Evolutionary conservation across 2,329 filamentous ascomycete genomes (phyloP).

Genomic region (Penicillium crustosum): DNA sequence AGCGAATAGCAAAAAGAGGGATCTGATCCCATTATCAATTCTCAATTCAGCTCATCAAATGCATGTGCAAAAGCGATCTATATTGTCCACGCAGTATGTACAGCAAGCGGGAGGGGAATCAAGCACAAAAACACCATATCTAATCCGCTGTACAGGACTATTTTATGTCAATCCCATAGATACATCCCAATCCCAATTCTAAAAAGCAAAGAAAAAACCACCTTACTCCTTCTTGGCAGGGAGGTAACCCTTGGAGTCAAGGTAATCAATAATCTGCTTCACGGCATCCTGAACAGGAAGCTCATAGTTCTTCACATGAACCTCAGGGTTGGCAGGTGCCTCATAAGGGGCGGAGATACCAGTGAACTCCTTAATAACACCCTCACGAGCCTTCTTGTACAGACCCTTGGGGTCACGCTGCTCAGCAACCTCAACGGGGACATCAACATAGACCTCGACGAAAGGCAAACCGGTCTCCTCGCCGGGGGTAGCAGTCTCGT

Average conservation of each 20-base stretch:
- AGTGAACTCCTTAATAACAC: slow-evolving; percentile 96
- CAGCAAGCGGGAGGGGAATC: slow-evolving; percentile 16
- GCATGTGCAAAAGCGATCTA: slow-evolving; percentile 17
- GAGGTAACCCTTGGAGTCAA: slow-evolving; percentile 67
- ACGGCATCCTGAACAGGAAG: slow-evolving; percentile 87
- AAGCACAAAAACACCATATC: slow-evolving; percentile 9
- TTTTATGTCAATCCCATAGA: slow-evolving; percentile 4
- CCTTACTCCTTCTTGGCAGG: slow-evolving; percentile 35
- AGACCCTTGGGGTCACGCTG: slow-evolving; percentile 94
- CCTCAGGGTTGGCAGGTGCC: slow-evolving; percentile 79
- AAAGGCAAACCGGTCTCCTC: slow-evolving; percentile 73
- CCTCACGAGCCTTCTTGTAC: slow-evolving; percentile 93
- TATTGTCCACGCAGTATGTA: slow-evolving; percentile 18
- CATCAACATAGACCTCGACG: slow-evolving; percentile 90
- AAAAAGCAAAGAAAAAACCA: background rate
- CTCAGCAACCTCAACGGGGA: slow-evolving; percentile 88
- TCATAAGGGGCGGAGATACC: slow-evolving; percentile 95
- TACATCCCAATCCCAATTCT: background rate
- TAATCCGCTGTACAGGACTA: slow-evolving; percentile 16
- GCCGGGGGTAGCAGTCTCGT: slow-evolving; percentile 60
- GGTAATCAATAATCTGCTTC: slow-evolving; percentile 75
- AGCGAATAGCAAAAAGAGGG: background rate
- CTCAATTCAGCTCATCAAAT: background rate
- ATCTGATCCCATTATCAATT: background rate
- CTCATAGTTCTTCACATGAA: slow-evolving; percentile 80